A percentile compares a stretch with the other conserved stretches of the same genome.
These are phyloP conservation scores for Funneliformis geosporum DNA, from an alignment of 192 early-diverging fungal species.

Conservation along the genomic window DNA sequence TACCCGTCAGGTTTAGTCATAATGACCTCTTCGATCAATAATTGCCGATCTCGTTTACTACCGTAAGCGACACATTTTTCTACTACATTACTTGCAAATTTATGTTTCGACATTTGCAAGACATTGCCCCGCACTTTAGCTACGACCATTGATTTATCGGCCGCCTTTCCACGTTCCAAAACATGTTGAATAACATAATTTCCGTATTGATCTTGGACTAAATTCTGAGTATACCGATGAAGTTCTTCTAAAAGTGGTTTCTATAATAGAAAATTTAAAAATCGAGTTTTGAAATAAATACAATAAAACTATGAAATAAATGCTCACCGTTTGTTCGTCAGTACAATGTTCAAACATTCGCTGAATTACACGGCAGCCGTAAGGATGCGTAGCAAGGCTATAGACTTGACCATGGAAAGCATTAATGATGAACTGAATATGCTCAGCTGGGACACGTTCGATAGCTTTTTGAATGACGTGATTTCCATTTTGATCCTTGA, in stretches of 20 bases:
- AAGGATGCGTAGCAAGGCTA: conserved; percentile 94
- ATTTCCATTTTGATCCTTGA: conserved; percentile 99
- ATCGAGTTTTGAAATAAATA: not conserved
- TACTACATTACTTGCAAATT: conserved; percentile 99
- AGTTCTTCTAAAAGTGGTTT: conserved; percentile 90
- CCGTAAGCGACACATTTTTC: conserved; percentile 98
- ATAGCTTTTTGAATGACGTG: conserved; percentile 99
- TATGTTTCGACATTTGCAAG: conserved; percentile 93
- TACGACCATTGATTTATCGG: conserved; percentile 86
- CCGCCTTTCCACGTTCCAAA: conserved; percentile 87
- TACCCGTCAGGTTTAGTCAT: conserved; percentile 82
- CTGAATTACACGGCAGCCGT: conserved; percentile 98
- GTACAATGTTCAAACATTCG: conserved; percentile 99
- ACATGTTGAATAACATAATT: conserved; percentile 99
- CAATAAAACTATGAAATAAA: not conserved
- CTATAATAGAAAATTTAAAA: conserved; percentile 35
- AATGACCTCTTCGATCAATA: conserved; percentile 92
- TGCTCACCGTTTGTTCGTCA: conserved; percentile 73
- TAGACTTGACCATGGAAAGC: conserved; percentile 97
- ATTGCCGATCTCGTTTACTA: conserved; percentile 79
- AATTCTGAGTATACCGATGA: conserved; percentile 84
- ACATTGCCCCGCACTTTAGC: conserved; percentile 91
- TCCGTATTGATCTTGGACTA: conserved; percentile 99
- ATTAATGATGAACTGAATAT: conserved; percentile 96
- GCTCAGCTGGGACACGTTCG: conserved; percentile 89